phyloP scores from a whole-genome alignment of 2,329 filamentous ascomycete species.

The Tolypocladium ovalisporum region DNA sequence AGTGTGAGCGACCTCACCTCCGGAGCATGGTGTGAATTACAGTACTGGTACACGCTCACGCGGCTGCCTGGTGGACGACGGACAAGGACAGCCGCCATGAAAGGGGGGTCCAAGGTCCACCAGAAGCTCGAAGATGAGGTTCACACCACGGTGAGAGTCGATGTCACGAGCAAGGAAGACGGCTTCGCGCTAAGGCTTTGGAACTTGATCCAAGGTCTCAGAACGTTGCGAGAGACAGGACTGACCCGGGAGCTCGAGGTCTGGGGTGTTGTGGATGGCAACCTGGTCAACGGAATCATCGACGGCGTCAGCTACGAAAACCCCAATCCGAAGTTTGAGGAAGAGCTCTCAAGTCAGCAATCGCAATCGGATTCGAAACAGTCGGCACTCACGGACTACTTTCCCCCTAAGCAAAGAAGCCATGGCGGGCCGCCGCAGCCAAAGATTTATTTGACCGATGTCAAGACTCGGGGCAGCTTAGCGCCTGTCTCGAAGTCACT shows the following conservation, averaged over 20 bases:
- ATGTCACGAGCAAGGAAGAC: constrained; percentile 67
- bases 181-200: constrained; percentile 72
- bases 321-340: constrained; percentile 61
- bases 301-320: constrained; percentile 73
- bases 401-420: constrained; percentile 15
- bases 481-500: constrained; percentile 56
- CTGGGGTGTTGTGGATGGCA: constrained; percentile 74
- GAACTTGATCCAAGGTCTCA: constrained; percentile 82
- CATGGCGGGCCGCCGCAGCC: constrained; percentile 1
- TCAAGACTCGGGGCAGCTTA: constrained; percentile 68
- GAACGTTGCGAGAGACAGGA: constrained; percentile 59
- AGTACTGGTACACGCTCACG: constrained; percentile 81
- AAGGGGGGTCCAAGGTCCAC: constrained; percentile 68
- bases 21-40: constrained; percentile 91
- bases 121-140: constrained; percentile 77
- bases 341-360: constrained; percentile 33
- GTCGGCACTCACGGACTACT: constrained; percentile 28
- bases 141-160: constrained; percentile 63
- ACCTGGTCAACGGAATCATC: constrained; percentile 81
- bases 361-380: constrained; percentile 18
- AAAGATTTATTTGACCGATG: constrained; percentile 67
- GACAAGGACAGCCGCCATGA: constrained; percentile 72
- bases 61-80: constrained; percentile 61
- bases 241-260: constrained; percentile 69
- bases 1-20: constrained; percentile 82